Conservation (phyloP, 495 filamentous ascomycete species). For the Talaromyces proteolyticus region DNA sequence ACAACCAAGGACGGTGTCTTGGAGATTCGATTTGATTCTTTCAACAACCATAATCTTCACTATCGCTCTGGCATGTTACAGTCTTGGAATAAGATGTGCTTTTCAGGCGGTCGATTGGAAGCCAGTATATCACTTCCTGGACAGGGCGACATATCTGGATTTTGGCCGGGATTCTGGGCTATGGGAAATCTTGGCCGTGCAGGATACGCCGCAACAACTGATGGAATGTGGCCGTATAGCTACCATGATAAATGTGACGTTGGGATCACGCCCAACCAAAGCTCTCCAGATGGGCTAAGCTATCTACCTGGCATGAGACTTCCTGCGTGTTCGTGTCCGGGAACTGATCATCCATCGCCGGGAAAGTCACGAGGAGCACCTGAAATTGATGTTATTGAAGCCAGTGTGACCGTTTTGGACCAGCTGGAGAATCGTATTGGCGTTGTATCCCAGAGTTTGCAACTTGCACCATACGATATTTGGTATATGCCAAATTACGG, state of each 20-base stretch:
- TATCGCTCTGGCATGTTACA: constrained; percentile 80
- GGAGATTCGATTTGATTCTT: constrained; percentile 61
- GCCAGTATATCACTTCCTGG: constrained; percentile 73
- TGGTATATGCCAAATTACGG: constrained; percentile 70
- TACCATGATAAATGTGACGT: constrained; percentile 67
- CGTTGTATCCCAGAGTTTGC: constrained; percentile 63
- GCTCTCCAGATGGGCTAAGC: constrained; percentile 59
- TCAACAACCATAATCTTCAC: constrained; percentile 60
- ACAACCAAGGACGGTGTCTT: constrained; percentile 63
- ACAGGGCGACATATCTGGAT: constrained; percentile 58
- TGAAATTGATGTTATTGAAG: constrained; percentile 74
- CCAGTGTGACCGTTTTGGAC: constrained; percentile 51
- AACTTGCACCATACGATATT: constrained; percentile 71
- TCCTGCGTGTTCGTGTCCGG: constrained; percentile 61
- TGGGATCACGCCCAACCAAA: constrained; percentile 76
- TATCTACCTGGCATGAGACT: constrained; percentile 69
- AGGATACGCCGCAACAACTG: constrained; percentile 63
- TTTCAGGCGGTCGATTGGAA: constrained; percentile 71
- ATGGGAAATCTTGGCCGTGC: constrained; percentile 71
- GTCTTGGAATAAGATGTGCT: constrained; percentile 76
- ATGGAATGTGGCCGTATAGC: constrained; percentile 77
- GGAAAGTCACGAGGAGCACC: constrained; percentile 68
- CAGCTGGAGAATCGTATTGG: constrained; percentile 44
- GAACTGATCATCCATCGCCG: constrained; percentile 62
- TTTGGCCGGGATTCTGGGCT: constrained; percentile 81